phyloP scores from a whole-genome alignment of 495 filamentous ascomycete species.

The Aspergillus ellipticus region DNA sequence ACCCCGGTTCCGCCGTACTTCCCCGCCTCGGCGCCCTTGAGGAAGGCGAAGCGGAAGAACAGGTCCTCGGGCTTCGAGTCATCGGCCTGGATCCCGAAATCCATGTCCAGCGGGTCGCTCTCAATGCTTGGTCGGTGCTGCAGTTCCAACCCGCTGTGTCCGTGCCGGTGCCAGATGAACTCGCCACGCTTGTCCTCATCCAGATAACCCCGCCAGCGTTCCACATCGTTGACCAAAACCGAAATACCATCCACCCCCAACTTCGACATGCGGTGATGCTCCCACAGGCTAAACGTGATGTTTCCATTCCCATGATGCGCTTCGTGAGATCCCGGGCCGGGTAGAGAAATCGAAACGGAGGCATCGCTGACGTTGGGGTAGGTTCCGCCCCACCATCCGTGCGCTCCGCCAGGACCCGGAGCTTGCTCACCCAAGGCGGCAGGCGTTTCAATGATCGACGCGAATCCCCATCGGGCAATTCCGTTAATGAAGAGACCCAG shows the following conservation, averaged over 20 bases:
- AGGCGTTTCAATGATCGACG: constrained; percentile 81
- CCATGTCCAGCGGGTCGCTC: constrained; percentile 19
- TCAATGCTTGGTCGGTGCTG: constrained; percentile 21
- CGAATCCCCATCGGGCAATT: constrained; percentile 89
- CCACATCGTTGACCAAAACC: constrained; percentile 91
- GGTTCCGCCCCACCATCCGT: constrained; percentile 58
- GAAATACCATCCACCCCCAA: constrained; percentile 84
- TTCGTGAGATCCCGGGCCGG: constrained; percentile 25
- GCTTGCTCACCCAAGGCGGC: constrained; percentile 52
- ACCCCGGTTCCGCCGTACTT: constrained; percentile 81
- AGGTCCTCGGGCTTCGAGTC: constrained; percentile 47
- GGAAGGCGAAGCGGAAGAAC: constrained; percentile 84
- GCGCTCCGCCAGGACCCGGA: constrained; percentile 27
- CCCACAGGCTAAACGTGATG: constrained; percentile 56
- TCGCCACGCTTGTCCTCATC: constrained; percentile 43
- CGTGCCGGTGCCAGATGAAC: constrained; percentile 47
- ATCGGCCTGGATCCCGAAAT: constrained; percentile 35
- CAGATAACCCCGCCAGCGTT: constrained; percentile 65
- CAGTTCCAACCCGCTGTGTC: constrained; percentile 40
- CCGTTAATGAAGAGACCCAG: constrained; percentile 91
- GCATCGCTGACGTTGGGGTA: constrained; percentile 58
- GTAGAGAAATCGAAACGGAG: constrained; percentile 50
- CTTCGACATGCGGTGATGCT: constrained; percentile 40
- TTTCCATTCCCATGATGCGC: constrained; percentile 43
- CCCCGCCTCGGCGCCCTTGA: constrained; percentile 62